Evolutionary conservation across 1,284 basidiomycete species (phyloP).

Genomic region (Coniophora puteana): DNA sequence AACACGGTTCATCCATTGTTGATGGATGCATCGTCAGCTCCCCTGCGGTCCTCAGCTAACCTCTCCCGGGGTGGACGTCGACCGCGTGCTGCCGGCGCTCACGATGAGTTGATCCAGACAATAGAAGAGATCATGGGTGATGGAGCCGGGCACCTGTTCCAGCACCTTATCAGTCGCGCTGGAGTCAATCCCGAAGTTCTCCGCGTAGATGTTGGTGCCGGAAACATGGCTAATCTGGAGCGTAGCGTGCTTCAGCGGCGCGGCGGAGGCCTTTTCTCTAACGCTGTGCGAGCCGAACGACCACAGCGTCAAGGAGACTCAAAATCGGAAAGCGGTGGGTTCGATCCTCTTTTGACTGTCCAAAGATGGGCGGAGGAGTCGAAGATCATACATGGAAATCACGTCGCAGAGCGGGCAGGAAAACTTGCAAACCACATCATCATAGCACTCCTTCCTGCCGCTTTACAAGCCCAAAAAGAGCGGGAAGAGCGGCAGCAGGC

Average conservation of each 20-base stretch:
- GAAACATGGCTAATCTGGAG: conserved; percentile 54
- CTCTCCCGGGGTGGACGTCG: conserved; percentile 54
- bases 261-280: conserved; percentile 43
- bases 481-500: conserved; percentile 49
- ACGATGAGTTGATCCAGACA: conserved; percentile 68
- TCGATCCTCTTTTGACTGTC: conserved; percentile 80
- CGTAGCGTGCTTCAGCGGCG: conserved; percentile 47
- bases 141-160: conserved; percentile 80
- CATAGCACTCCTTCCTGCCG: conserved; percentile 79
- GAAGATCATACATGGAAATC: conserved; percentile 76
- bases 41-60: conserved; percentile 39
- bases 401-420: conserved; percentile 62
- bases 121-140: conserved; percentile 83
- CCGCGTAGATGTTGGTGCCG: conserved; percentile 66
- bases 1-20: conserved; percentile 82
- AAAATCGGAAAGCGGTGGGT: conserved; percentile 50
- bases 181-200: conserved; percentile 60
- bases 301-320: conserved; percentile 44
- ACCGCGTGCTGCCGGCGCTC: conserved; percentile 46
- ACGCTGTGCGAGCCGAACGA: conserved; percentile 61
- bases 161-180: conserved; percentile 67
- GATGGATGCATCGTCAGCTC: conserved; percentile 53
- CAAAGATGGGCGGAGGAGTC: conserved; percentile 91
- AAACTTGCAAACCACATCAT: conserved; percentile 74
- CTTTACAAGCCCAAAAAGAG: conserved; percentile 58